These are phyloP conservation scores for Podaxis rugospora DNA, from an alignment of 768 basidiomycete species.

Conservation along the genomic window DNA sequence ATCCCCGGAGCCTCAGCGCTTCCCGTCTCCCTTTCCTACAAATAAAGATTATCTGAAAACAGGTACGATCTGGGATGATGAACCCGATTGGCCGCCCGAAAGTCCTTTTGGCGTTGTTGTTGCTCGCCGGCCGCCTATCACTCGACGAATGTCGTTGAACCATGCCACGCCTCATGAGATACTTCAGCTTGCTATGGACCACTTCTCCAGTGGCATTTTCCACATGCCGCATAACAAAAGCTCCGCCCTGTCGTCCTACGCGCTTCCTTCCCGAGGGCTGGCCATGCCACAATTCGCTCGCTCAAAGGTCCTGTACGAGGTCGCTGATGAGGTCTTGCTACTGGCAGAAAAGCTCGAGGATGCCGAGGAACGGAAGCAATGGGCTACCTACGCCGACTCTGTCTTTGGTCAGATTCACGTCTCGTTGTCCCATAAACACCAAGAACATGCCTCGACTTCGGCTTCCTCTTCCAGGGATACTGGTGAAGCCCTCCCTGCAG, in stretches of 20 bases:
- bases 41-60: constrained; percentile 10
- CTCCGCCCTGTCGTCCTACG: constrained; percentile 15
- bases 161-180: constrained; percentile 5
- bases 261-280: not conserved
- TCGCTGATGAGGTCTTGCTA: constrained; percentile 57
- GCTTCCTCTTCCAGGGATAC: not conserved
- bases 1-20: not conserved
- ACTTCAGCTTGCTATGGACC: constrained; percentile 52
- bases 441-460: not conserved
- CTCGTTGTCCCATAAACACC: constrained; percentile 25
- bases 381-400: constrained; percentile 59
- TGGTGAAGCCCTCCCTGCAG: not conserved
- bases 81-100: constrained; percentile 10
- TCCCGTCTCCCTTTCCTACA: constrained; percentile 9
- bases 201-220: constrained; percentile 65
- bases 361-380: constrained; percentile 43
- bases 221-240: constrained; percentile 52
- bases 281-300: constrained; percentile 13
- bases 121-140: constrained; percentile 14
- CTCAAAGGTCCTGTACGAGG: constrained; percentile 36
- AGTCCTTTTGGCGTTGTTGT: constrained; percentile 14
- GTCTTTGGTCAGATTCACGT: constrained; percentile 62
- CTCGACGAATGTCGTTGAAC: constrained; percentile 13
- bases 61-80: constrained; percentile 10
- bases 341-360: constrained; percentile 51